Conservation (phyloP, 306 rosid species). For the Rosa multiflora region DNA sequence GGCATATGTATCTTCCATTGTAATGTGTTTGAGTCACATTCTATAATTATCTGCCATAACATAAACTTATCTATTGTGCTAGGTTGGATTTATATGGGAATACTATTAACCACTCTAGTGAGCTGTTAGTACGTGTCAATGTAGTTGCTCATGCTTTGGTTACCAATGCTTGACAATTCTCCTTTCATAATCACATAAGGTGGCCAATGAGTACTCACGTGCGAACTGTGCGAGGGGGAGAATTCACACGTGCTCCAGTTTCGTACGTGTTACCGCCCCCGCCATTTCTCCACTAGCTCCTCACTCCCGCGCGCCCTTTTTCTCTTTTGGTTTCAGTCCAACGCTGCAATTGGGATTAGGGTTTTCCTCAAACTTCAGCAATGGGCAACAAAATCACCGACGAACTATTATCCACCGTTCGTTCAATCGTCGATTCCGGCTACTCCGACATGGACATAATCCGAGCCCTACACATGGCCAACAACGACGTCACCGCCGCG, state of each 20-base stretch:
- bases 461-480: constrained; percentile 90
- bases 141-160: too few relatives aligned
- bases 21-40: too few relatives aligned
- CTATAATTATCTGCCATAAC: too few relatives aligned
- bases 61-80: too few relatives aligned
- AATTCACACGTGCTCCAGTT: not conserved
- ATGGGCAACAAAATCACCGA: constrained; percentile 79
- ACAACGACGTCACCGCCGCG: constrained; percentile 87
- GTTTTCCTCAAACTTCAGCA: not conserved
- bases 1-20: too few relatives aligned
- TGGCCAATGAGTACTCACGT: too few relatives aligned
- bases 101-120: too few relatives aligned
- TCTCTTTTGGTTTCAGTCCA: not conserved
- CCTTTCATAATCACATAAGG: too few relatives aligned
- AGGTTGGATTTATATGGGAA: too few relatives aligned
- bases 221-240: too few relatives aligned
- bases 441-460: constrained; percentile 82
- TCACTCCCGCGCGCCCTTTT: not conserved
- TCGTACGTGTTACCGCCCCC: not conserved
- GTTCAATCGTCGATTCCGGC: constrained; percentile 69
- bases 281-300: not conserved
- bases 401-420: constrained; percentile 66
- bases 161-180: too few relatives aligned
- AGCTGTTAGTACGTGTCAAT: too few relatives aligned
- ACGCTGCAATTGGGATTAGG: not conserved